Base-by-base conservation (phyloP, 1,284 basidiomycete species). In the Phylloporus sp. region DNA sequence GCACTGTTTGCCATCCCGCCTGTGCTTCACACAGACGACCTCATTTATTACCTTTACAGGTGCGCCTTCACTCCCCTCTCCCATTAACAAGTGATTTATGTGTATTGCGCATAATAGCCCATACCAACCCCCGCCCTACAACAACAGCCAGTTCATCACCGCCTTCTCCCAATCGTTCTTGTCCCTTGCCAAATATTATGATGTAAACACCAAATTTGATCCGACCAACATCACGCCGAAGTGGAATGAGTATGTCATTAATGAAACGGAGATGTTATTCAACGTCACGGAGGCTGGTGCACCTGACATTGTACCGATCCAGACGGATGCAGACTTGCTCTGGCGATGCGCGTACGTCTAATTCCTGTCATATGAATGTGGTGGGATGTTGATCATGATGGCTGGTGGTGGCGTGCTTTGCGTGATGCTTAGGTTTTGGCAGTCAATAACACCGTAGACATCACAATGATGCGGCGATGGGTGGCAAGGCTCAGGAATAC, bases 211-310 rank as follows among this genome's bases (percentile, higher is more conserved):
- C 5, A 74, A 76, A 27, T 68, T 72, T 10, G 60, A 74, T 43
- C 57, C 66, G 4, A 60, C 52, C 1, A 70, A 78, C 45, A 71
- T 80, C 60, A 79, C 74, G 3, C 78, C 78, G 0, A 0, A 58
- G 3, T 79, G 77, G 77, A 15, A 65, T 14, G 17, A 37, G 32
- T 75, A 77, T 52, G 4, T 12, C 32, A 15, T n/a, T 0, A 67
- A 62, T 10, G 23, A 60, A 15, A 71, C 70, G 23, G 79, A 78
- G n/a, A 79, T 80, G 74, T 3, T 80, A 5, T 80, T 79, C 59
- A 74, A 80, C 43, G 45, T 58, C 10, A 78, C 75, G 0, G 70
- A 68, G n/a, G 63, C 12, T 1, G 68, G 62, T 3, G 56, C 23
- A 1, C 73, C 77, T 5, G 60, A 64, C 3, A 41, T 80, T 7